Evolutionary conservation across 352 stramenopile species (phyloP).

Genomic region (Globisporangium mamillatum): DNA sequence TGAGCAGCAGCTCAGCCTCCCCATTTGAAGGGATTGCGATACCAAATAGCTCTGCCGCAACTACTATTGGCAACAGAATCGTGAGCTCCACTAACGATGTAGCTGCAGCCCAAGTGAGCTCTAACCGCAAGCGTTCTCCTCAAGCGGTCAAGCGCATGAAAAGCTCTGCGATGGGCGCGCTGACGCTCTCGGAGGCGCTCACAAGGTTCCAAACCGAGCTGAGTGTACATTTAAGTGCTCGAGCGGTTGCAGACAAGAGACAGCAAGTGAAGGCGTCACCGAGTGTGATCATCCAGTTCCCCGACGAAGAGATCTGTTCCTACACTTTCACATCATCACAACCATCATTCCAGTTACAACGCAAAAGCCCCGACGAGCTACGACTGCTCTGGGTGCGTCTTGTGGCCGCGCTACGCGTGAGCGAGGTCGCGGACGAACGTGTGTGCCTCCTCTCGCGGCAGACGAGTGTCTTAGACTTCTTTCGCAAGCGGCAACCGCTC

Average conservation of each 20-base stretch:
- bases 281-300: conserved; percentile 18
- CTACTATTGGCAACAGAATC: background rate
- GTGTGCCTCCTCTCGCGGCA: conserved; percentile 30
- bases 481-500: conserved; percentile 25
- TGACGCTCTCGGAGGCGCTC: conserved; percentile 22
- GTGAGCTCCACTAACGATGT: background rate
- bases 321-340: background rate
- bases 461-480: conserved; percentile 21
- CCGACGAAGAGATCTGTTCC: conserved; percentile 13
- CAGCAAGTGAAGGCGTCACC: background rate
- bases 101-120: background rate
- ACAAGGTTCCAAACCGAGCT: conserved; percentile 10
- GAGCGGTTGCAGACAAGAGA: background rate
- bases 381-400: conserved; percentile 24
- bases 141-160: conserved; percentile 10
- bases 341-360: conserved; percentile 2
- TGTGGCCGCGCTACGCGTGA: conserved; percentile 28
- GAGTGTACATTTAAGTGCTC: background rate
- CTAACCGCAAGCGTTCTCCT: conserved; percentile 1
- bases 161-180: conserved; percentile 6
- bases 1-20: conserved; percentile 4
- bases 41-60: background rate
- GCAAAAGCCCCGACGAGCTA: conserved; percentile 14
- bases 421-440: conserved; percentile 21
- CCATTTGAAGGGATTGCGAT: background rate